Evolutionary conservation across 192 early-diverging fungal genomes (phyloP).

Genomic region (Coemansia sp.): DNA sequence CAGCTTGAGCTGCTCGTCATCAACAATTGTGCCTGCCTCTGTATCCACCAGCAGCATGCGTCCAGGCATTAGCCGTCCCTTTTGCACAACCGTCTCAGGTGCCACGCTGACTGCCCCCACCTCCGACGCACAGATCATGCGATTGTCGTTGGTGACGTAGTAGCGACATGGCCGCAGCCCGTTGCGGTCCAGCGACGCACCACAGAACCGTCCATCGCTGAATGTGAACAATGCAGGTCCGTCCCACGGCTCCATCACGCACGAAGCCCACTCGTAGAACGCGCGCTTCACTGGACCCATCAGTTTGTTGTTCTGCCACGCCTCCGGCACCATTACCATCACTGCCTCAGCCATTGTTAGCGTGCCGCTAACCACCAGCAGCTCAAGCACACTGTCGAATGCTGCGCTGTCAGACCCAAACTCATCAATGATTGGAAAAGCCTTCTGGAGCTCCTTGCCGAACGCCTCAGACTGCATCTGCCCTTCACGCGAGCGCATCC

Average conservation of each 20-base stretch:
- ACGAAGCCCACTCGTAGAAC: conserved; percentile 97
- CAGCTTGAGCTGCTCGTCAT: conserved; percentile 87
- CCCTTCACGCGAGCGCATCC: conserved; percentile 98
- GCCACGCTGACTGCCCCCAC: conserved; percentile 88
- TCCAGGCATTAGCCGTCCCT: conserved; percentile 94
- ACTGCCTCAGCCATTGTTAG: conserved; percentile 92
- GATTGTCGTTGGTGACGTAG: conserved; percentile 87
- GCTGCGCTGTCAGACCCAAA: conserved; percentile 96
- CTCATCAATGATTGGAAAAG: conserved; percentile 94
- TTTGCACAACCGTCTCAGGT: conserved; percentile 73
- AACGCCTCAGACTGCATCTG: conserved; percentile 84
- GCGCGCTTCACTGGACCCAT: conserved; percentile 82
- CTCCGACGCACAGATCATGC: conserved; percentile 98
- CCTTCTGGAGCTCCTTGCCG: conserved; percentile 68
- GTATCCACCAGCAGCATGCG: conserved; percentile 98
- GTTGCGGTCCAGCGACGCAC: conserved; percentile 98
- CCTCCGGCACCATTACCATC: conserved; percentile 99
- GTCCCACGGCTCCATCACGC: conserved; percentile 98
- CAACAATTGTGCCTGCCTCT: conserved; percentile 81
- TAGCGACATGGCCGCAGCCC: conserved; percentile 97
- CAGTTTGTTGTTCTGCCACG: conserved; percentile 87
- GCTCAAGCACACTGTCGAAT: conserved; percentile 95
- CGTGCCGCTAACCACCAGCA: conserved; percentile 88
- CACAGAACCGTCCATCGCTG: conserved; percentile 94
- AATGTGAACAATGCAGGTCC: conserved; percentile 98